Base-by-base conservation (phyloP, 352 stramenopile genomes). In the Phytopythium vexans region DNA sequence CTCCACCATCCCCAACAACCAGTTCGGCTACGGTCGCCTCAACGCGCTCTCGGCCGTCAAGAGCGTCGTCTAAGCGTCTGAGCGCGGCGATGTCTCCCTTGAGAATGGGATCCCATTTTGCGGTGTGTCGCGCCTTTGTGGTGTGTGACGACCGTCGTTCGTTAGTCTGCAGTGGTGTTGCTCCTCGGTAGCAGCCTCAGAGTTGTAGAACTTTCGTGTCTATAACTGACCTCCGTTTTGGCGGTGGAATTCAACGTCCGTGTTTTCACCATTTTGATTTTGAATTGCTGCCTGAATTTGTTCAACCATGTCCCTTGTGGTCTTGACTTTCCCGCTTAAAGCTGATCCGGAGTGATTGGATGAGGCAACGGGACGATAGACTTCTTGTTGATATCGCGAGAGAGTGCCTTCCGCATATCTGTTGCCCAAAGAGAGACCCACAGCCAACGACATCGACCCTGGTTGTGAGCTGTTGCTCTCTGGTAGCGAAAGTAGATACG, bases 391-490 rank as follows among this genome's bases (percentile, higher is more conserved):
- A 81, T 65, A 54, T 98, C 92, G 64, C 92, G 67, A 16, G 80
- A 69, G n/a, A 98, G 70, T 14, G 90, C 87, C 65, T 98, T 98
- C 54, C 92, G 74, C 92, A 98, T 98, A 82, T 98, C 91, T 95
- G 57, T 38, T 57, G 14, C 21, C 31, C 43, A 27, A 52, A 46
- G 32, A 33, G 3, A 9, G 58, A 46, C 38, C 56, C 39, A 15
- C 53, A 6, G 10, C 37, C 39, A 47, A 27, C 21, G 21, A 2
- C 21, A 27, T 27, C 21, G 21, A 27, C 2, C 21, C 21, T 27
- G 21, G 21, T 27, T 27, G 21, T 27, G 21, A 27, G 21, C 1
- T 2, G 21, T 27, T 27, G 21, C 2, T 27, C 21, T 27, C 21
- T 27, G 21, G 3, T 12, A 6, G 34, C 58, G 27, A 67, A 56